Conservation (phyloP, 768 basidiomycete genomes). For the Pleurotus djamor region DNA sequence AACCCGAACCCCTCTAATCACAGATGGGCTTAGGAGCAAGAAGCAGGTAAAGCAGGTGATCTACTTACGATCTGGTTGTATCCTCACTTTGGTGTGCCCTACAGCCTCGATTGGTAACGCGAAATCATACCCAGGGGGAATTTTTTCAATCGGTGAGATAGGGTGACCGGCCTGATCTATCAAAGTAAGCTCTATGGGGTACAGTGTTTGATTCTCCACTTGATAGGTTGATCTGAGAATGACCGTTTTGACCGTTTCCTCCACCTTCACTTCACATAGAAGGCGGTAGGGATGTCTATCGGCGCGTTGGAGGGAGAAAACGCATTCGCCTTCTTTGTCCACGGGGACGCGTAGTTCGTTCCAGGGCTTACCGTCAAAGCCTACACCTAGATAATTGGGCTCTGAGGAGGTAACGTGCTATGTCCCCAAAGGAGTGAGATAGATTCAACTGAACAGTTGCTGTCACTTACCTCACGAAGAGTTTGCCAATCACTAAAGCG, state of each 20-base stretch:
- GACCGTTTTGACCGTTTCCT: constrained; percentile 92
- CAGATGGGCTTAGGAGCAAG: background rate
- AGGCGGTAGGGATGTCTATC: constrained; percentile 78
- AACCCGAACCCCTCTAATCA: constrained; percentile 90
- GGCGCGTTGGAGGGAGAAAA: constrained; percentile 75
- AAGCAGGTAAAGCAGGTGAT: background rate
- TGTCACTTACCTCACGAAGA: constrained; percentile 74
- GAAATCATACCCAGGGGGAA: constrained; percentile 86
- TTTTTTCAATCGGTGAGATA: constrained; percentile 77
- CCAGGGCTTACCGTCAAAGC: constrained; percentile 84
- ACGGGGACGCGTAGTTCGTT: constrained; percentile 90
- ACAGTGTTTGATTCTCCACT: constrained; percentile 86
- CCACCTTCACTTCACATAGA: constrained; percentile 85
- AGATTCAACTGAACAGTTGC: no score
- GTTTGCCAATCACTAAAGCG: constrained; percentile 96
- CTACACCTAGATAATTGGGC: constrained; percentile 86
- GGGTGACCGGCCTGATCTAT: constrained; percentile 86
- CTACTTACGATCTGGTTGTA: constrained; percentile 89
- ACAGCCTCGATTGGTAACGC: constrained; percentile 90
- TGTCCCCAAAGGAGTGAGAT: background rate
- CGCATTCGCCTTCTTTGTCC: constrained; percentile 89
- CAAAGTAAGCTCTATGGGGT: constrained; percentile 89
- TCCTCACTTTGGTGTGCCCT: constrained; percentile 72
- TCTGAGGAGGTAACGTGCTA: constrained; percentile 66
- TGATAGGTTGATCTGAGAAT: constrained; percentile 92